phyloP scores from a whole-genome alignment of 2,329 filamentous ascomycete species.

The Drechslerella dactyloides region DNA sequence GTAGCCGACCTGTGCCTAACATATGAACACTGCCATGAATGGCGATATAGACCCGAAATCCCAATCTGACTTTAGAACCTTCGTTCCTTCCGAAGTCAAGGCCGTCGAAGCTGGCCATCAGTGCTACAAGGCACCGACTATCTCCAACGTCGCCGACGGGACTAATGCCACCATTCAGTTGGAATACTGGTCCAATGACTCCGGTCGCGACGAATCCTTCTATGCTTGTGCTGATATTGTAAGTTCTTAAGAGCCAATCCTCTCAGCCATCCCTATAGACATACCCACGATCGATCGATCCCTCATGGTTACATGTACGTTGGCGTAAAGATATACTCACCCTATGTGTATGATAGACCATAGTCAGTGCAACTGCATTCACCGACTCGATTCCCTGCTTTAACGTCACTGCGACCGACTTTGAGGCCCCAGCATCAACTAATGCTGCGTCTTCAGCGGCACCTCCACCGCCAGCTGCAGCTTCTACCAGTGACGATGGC shows the following conservation, averaged over 20 bases:
- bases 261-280: neutral
- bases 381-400: slow-evolving; percentile 59
- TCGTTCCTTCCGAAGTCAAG: slow-evolving; percentile 57
- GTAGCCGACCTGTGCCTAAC: neutral
- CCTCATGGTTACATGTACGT: neutral
- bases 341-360: slow-evolving; percentile 56
- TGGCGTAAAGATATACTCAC: slow-evolving; percentile 9
- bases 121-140: slow-evolving; percentile 58
- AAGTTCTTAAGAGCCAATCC: slow-evolving; percentile 48
- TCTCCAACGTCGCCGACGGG: slow-evolving; percentile 58
- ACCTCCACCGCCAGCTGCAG: slow-evolving; percentile 16
- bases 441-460: slow-evolving; percentile 32
- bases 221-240: slow-evolving; percentile 64
- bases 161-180: slow-evolving; percentile 63
- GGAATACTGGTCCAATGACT: slow-evolving; percentile 61
- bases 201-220: slow-evolving; percentile 60
- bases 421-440: slow-evolving; percentile 55
- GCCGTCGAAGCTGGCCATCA: slow-evolving; percentile 61
- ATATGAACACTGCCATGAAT: slow-evolving; percentile 11
- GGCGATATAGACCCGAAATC: slow-evolving; percentile 54
- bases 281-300: too few relatives aligned
- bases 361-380: slow-evolving; percentile 58
- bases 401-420: slow-evolving; percentile 59
- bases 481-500: slow-evolving; percentile 24
- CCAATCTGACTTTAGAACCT: slow-evolving; percentile 59